Base-by-base conservation (phyloP, 345 rosid genomes). In the Mangifera indica region DNA sequence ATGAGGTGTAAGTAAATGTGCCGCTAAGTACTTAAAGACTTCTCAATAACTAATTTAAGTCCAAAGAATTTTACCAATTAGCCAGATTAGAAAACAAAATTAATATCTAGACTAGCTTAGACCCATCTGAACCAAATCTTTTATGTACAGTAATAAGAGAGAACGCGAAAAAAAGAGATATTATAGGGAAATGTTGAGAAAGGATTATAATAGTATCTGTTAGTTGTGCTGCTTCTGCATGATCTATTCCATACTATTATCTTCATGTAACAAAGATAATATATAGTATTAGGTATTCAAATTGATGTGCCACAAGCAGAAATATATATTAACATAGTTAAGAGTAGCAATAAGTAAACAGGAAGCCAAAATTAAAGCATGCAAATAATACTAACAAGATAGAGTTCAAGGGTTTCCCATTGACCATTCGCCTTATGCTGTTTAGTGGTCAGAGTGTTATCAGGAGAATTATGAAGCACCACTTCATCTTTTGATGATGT, bases 341-440 rank as follows among this genome's bases (percentile, higher is more conserved):
- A 46, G 0, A 26, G 18, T 29, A 29, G 7, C 8, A 59, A 26
- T 14, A 14, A 26, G 29, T 1, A 15, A 60, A 40, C 12, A 65
- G 34, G n/a, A 58, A 45, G 49, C 68, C 12, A 12, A 70, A 76
- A 69, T 14, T 40, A 52, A 70, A 63, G 52, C 34, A 76, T 63
- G 77, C 45, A 70, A 71, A 84, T 80, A 76, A 72, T 79, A 91
- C 89, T 54, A 49, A 95, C 99, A 82, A 95, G 87, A 87, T 92
- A 95, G 77, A 78, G 85, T 79, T 92, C 98, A 48, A 95, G 97
- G 78, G 83, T 86, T 80, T 89, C 98, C 99, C 99, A 92, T 54
- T 83, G 89, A 83, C 76, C 77, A 74, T 79, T 84, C 69, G 85
- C 81, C 74, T 72, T 84, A 60, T 81, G 57, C 67, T 87, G 82